phyloP scores from a whole-genome alignment of 2,329 filamentous ascomycete species.

The Metarhizium sp. region DNA sequence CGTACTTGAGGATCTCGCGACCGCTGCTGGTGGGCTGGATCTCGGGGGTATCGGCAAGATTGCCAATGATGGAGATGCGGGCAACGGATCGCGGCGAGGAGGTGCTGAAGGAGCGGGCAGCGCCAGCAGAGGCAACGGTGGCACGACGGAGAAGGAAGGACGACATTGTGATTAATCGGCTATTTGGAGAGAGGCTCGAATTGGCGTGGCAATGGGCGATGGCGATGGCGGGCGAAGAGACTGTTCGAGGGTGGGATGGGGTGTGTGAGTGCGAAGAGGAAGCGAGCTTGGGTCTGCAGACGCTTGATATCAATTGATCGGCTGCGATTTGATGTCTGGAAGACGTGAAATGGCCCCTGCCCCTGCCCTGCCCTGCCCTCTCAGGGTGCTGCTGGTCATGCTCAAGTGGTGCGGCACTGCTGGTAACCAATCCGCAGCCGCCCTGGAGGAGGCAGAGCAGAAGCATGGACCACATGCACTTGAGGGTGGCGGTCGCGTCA shows the following conservation, averaged over 20 bases:
- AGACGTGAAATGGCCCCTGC: too few species aligned
- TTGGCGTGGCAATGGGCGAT: not conserved
- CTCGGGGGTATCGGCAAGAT: slow-evolving; percentile 74
- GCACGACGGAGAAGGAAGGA: slow-evolving; percentile 44
- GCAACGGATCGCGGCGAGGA: slow-evolving; percentile 58
- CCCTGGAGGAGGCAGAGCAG: not conserved
- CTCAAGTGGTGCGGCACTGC: not conserved
- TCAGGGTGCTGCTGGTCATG: not conserved
- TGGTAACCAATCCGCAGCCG: not conserved
- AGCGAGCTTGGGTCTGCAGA: not conserved
- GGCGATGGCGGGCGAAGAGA: not conserved
- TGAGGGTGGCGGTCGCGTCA: not conserved
- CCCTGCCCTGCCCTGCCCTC: too few species aligned
- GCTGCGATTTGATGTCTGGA: too few species aligned
- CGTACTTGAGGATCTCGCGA: slow-evolving; percentile 66
- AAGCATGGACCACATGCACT: too few species aligned
- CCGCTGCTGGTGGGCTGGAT: slow-evolving; percentile 59
- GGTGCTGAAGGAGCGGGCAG: slow-evolving; percentile 66
- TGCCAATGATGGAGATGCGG: slow-evolving; percentile 78
- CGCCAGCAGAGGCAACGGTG: slow-evolving; percentile 35
- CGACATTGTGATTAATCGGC: slow-evolving; percentile 25
- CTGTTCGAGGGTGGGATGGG: not conserved
- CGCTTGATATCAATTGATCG: not conserved
- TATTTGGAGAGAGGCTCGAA: not conserved
- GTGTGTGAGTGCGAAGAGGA: not conserved